Evolutionary conservation across 176 grass and related monocot species (phyloP), one percentile per base, ranked within the genome.

Genomic region (Olyra latifolia): DNA sequence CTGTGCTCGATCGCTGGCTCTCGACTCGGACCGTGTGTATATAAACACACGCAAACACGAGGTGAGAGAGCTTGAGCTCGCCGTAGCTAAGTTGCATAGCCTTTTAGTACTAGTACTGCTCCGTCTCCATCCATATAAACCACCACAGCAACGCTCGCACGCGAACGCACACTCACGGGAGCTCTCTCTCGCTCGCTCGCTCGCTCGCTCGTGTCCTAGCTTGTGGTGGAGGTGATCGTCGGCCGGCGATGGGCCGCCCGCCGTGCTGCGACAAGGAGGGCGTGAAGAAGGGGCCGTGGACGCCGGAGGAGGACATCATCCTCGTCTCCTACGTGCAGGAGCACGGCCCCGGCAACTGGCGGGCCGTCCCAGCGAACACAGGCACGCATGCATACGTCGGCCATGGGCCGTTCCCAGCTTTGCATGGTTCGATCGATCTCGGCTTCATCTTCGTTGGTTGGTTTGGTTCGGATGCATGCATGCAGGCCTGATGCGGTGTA

Each of bases 201-300:
- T 47, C 14, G 11, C 10, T 58, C 23, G 4, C 4, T 27, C 23
- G 23, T 22, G 22, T 57, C 22, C 10, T 57, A 3, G 19, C 52
- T 54, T 8, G 52, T 57, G 22, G 55, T 12, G 54, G 54, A 24
- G 54, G 54, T 6, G 24, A 28, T 61, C 25, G 2, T 58, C 58
- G 25, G 13, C 45, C 44, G 44, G 44, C 45, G 12, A 94, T 95
- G 93, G 87, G 87, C 32, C 88, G 89, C 17, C 82, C 82, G 68
- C 87, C 93, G 61, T 95, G 93, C 68, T 92, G 84, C 57, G 74
- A 83, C 55, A 88, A 86, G 83, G 89, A 81, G 11, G 84, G 84
- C 15, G 87, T 92, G 77, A 95, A 92, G 93, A 95, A 95, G 81
- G 93, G 93, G 6, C 93, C 93, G 35, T 95, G 93, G 93, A 92